phyloP scores from a whole-genome alignment of 352 stramenopile genomes.

The Phytophthora sansomeana region DNA sequence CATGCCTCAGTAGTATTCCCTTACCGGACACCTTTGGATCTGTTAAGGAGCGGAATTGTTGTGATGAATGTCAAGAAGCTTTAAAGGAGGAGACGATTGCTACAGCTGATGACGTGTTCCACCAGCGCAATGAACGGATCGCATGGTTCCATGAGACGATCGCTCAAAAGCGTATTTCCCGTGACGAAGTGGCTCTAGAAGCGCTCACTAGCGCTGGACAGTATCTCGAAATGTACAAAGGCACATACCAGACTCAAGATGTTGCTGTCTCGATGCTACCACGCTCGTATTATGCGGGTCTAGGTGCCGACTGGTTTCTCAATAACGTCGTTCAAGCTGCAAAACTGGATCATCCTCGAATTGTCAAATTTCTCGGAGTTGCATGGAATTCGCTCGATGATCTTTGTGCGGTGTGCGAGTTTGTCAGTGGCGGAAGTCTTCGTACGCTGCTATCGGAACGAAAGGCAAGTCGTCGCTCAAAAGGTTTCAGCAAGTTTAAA shows the following conservation, averaged over 20 bases:
- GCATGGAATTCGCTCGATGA: background rate
- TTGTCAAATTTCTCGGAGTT: background rate
- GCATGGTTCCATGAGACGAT: background rate
- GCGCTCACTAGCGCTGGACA: background rate
- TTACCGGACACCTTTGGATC: background rate
- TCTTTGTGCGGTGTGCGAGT: background rate
- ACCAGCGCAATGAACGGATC: background rate
- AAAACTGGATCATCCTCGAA: background rate
- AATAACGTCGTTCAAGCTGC: conserved; percentile 1
- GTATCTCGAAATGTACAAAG: background rate
- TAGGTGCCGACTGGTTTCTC: background rate
- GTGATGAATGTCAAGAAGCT: background rate
- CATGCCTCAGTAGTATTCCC: background rate
- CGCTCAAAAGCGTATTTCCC: background rate
- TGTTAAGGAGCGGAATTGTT: background rate
- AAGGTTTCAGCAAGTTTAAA: background rate
- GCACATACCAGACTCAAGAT: background rate
- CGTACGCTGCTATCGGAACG: background rate
- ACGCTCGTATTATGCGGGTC: too few species aligned
- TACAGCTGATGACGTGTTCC: background rate
- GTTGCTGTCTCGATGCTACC: background rate
- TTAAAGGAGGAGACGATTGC: background rate
- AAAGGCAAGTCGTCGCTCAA: background rate
- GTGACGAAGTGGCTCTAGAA: background rate
- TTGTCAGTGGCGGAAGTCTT: background rate